A percentile compares a stretch with the other conserved stretches of the same genome.
These are phyloP conservation scores for Phytophthora citricola DNA, from an alignment of 352 stramenopile species.

Conservation along the genomic window DNA sequence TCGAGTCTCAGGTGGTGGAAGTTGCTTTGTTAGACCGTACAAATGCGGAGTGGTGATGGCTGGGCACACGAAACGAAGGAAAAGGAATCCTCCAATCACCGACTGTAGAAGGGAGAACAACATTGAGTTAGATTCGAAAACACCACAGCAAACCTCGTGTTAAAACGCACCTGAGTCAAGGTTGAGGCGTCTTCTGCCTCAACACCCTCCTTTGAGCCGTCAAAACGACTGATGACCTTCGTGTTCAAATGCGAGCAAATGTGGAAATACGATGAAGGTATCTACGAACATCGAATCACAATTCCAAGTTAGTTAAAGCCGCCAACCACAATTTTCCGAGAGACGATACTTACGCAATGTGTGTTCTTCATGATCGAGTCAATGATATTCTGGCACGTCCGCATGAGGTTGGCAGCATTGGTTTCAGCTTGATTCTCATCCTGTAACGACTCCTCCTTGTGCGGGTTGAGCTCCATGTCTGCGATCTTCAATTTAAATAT, in stretches of 20 bases:
- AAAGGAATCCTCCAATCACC: conserved; percentile 89
- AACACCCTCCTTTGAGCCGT: conserved; percentile 63
- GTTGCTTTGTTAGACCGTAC: conserved; percentile 81
- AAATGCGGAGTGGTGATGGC: conserved; percentile 88
- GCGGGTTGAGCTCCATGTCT: conserved; percentile 79
- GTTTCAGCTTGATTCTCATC: conserved; percentile 38
- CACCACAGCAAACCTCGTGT: background rate
- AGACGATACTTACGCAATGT: conserved; percentile 34
- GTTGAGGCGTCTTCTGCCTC: conserved; percentile 62
- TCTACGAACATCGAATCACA: conserved; percentile 37
- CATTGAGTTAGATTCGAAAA: conserved; percentile 1
- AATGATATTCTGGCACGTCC: conserved; percentile 82
- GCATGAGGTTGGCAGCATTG: conserved; percentile 85
- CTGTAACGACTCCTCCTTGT: conserved; percentile 57
- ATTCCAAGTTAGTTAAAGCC: conserved; percentile 1
- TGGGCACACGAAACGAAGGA: conserved; percentile 89
- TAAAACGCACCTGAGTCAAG: conserved; percentile 54
- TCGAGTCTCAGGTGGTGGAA: conserved; percentile 71
- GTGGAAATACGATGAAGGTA: conserved; percentile 76
- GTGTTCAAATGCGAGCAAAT: conserved; percentile 81
- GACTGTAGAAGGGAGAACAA: conserved; percentile 44
- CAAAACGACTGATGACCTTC: conserved; percentile 76
- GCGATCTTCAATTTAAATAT: conserved; percentile 69
- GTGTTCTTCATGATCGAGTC: conserved; percentile 81
- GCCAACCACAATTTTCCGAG: background rate